Conservation (phyloP, 495 filamentous ascomycete species). For the Penicillium taxi region DNA sequence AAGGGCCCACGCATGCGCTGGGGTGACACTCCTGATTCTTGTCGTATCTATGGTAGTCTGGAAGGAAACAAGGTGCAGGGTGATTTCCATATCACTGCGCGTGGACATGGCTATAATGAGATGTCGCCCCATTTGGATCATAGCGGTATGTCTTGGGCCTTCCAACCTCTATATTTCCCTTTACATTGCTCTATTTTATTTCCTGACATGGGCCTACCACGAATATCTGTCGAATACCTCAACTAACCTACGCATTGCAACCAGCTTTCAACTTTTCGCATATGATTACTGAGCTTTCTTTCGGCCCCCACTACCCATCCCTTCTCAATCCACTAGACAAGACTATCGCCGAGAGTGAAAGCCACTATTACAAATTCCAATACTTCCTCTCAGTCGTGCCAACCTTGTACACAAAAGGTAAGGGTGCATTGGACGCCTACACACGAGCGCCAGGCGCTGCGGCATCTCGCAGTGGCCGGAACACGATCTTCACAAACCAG, state of each 20-base stretch:
- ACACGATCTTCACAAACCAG: constrained; percentile 86
- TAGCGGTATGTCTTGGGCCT: constrained; percentile 51
- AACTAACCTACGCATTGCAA: background rate
- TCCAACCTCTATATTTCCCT: background rate
- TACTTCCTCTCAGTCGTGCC: constrained; percentile 97
- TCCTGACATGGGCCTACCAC: background rate
- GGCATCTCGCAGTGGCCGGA: constrained; percentile 21
- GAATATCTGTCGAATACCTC: background rate
- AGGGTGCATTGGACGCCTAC: constrained; percentile 37
- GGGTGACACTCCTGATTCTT: constrained; percentile 50
- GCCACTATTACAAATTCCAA: constrained; percentile 91
- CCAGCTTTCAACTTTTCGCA: constrained; percentile 97
- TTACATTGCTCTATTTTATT: background rate
- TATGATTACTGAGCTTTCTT: constrained; percentile 92
- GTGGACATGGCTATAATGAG: constrained; percentile 88
- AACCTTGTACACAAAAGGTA: constrained; percentile 74
- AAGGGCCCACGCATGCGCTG: constrained; percentile 64
- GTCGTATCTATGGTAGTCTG: constrained; percentile 81
- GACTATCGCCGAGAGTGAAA: constrained; percentile 65
- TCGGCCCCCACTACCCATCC: constrained; percentile 88
- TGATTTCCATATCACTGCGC: constrained; percentile 95
- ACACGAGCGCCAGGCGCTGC: constrained; percentile 18
- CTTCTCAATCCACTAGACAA: constrained; percentile 91
- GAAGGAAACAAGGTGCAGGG: constrained; percentile 95
- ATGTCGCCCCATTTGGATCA: constrained; percentile 78